These are phyloP conservation scores for Trichophaea hybrida DNA, from an alignment of 2,329 filamentous ascomycete genomes.

Conservation along the genomic window DNA sequence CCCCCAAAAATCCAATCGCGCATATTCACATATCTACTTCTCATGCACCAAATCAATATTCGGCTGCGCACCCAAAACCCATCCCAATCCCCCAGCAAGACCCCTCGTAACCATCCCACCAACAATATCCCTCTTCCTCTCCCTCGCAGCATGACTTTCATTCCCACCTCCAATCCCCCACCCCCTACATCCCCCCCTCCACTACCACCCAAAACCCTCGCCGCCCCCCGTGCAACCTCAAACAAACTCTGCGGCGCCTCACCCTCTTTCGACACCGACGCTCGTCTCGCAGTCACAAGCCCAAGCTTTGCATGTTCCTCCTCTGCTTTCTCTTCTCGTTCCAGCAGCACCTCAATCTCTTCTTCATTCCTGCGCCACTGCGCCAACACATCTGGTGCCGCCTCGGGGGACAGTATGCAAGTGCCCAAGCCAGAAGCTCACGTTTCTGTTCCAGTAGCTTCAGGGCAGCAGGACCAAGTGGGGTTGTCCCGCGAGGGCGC, in stretches of 20 bases:
- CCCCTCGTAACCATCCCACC: slow-evolving; percentile 53
- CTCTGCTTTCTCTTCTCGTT: slow-evolving; percentile 53
- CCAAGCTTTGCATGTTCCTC: slow-evolving; percentile 51
- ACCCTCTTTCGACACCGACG: slow-evolving; percentile 27
- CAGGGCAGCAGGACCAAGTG: slow-evolving; percentile 33
- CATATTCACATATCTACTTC: neutral
- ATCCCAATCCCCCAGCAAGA: slow-evolving; percentile 51
- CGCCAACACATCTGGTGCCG: slow-evolving; percentile 60
- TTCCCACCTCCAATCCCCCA: slow-evolving; percentile 28
- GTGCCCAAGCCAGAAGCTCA: slow-evolving; percentile 60
- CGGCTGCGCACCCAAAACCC: slow-evolving; percentile 48
- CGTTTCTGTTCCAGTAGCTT: slow-evolving; percentile 66
- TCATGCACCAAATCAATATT: neutral
- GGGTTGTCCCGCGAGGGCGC: slow-evolving; percentile 45
- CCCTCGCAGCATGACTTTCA: slow-evolving; percentile 32
- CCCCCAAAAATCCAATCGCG: too few relatives aligned
- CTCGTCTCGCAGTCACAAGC: neutral
- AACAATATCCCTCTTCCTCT: slow-evolving; percentile 58
- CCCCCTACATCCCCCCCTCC: slow-evolving; percentile 31
- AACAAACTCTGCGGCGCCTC: slow-evolving; percentile 41
- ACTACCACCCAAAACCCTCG: slow-evolving; percentile 32
- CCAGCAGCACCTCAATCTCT: slow-evolving; percentile 53
- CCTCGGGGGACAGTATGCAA: slow-evolving; percentile 57
- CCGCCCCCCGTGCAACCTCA: slow-evolving; percentile 39
- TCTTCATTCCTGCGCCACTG: slow-evolving; percentile 66